Conservation (phyloP, 2,329 filamentous ascomycete genomes). For the Tothia fuscella region DNA sequence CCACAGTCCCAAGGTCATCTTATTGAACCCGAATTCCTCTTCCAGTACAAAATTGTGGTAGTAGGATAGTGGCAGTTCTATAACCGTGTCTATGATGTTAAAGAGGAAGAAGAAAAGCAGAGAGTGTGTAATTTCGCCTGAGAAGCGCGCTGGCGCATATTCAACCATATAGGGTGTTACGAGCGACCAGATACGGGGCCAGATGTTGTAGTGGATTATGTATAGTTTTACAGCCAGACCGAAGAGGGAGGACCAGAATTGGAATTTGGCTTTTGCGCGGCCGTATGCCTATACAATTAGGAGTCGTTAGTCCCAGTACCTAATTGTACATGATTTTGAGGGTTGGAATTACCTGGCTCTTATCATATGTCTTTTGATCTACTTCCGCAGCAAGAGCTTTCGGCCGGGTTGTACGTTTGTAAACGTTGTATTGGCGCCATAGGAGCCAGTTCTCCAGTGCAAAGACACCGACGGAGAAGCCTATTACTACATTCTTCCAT, state of each 20-base stretch:
- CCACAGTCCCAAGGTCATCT: slow-evolving; percentile 84
- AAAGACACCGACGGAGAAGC: slow-evolving; percentile 87
- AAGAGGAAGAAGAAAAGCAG: slow-evolving; percentile 86
- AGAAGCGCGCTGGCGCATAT: slow-evolving; percentile 66
- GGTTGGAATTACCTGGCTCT: slow-evolving; percentile 54
- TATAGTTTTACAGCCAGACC: slow-evolving; percentile 78
- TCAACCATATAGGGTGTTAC: slow-evolving; percentile 55
- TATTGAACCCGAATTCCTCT: slow-evolving; percentile 97
- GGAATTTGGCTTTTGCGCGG: slow-evolving; percentile 86
- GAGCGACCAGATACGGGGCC: slow-evolving; percentile 80
- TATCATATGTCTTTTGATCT: slow-evolving; percentile 81
- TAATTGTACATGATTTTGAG: slow-evolving; percentile 71
- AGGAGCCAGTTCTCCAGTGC: slow-evolving; percentile 82
- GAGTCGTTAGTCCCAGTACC: slow-evolving; percentile 49
- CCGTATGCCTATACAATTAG: slow-evolving; percentile 57
- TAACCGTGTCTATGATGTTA: slow-evolving; percentile 64
- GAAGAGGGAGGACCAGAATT: slow-evolving; percentile 69
- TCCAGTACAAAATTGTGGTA: slow-evolving; percentile 95
- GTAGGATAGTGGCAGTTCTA: slow-evolving; percentile 70
- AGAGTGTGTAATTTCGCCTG: slow-evolving; percentile 86
- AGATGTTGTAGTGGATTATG: slow-evolving; percentile 81
- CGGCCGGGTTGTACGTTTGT: slow-evolving; percentile 68
- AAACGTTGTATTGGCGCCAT: slow-evolving; percentile 76
- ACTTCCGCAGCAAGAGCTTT: slow-evolving; percentile 83
- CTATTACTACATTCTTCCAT: slow-evolving; percentile 93